Evolutionary conservation across 805 yeast genomes (phyloP).

Genomic region (Kluyveromyces nonfermentans): DNA sequence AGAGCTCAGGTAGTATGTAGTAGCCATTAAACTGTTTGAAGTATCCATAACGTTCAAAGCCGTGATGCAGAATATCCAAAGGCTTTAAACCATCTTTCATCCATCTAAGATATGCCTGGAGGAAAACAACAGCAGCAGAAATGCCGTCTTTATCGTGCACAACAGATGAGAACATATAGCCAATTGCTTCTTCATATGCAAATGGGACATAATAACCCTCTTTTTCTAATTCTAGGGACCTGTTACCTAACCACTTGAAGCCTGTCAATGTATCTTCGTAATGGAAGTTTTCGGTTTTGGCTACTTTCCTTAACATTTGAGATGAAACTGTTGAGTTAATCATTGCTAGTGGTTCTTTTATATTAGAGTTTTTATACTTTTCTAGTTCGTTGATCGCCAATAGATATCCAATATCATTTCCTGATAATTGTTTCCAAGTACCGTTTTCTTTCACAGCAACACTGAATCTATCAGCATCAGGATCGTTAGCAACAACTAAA

Average conservation of each 20-base stretch:
- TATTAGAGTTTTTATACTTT: slow-evolving; percentile 18
- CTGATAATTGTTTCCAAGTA: slow-evolving; percentile 73
- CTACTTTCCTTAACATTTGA: slow-evolving; percentile 65
- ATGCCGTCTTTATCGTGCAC: slow-evolving; percentile 88
- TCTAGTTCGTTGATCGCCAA: slow-evolving; percentile 61
- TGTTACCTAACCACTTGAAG: slow-evolving; percentile 94
- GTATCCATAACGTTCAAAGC: slow-evolving; percentile 63
- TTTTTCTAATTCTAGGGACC: slow-evolving; percentile 60
- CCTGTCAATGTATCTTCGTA: slow-evolving; percentile 86
- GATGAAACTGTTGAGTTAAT: slow-evolving; percentile 90
- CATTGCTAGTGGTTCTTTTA: slow-evolving; percentile 38
- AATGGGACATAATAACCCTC: slow-evolving; percentile 69
- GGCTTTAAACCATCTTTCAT: slow-evolving; percentile 28
- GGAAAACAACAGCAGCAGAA: slow-evolving; percentile 64
- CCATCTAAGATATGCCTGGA: slow-evolving; percentile 59
- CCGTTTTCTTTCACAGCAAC: slow-evolving; percentile 50
- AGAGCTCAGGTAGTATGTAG: slow-evolving; percentile 52
- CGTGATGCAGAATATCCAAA: slow-evolving; percentile 43
- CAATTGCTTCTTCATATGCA: slow-evolving; percentile 93
- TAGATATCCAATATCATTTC: slow-evolving; percentile 82
- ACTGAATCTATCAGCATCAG: slow-evolving; percentile 93
- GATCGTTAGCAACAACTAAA: slow-evolving; percentile 83
- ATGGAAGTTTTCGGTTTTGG: slow-evolving; percentile 47
- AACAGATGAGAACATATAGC: slow-evolving; percentile 77
- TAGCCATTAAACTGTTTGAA: slow-evolving; percentile 84